phyloP scores from a whole-genome alignment of 2,329 filamentous ascomycete species.

The Hypoxylon rubiginosum region DNA sequence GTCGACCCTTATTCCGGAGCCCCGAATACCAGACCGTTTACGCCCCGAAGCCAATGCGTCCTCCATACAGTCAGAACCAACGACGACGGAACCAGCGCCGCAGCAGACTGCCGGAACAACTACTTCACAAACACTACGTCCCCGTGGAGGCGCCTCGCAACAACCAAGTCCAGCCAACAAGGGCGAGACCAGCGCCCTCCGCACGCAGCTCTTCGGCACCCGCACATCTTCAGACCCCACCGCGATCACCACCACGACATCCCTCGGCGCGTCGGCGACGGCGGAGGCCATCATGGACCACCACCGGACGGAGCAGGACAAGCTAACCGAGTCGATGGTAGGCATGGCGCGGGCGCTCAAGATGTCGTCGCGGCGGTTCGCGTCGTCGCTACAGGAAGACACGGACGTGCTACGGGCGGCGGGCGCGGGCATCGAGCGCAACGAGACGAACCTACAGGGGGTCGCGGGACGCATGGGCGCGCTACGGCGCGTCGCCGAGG shows the following conservation, averaged over 20 bases:
- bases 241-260: conserved; percentile 50
- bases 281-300: conserved; percentile 81
- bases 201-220: conserved; percentile 61
- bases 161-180: conserved; percentile 21
- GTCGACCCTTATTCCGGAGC: conserved; percentile 38
- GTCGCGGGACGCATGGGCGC: conserved; percentile 83
- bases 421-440: conserved; percentile 81
- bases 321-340: conserved; percentile 84
- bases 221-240: conserved; percentile 50
- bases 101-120: conserved; percentile 35
- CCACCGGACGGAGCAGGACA: conserved; percentile 85
- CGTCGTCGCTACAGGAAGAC: conserved; percentile 76
- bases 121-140: conserved; percentile 54
- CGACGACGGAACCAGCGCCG: conserved; percentile 19
- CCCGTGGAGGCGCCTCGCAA: conserved; percentile 41
- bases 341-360: conserved; percentile 84
- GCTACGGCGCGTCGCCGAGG: conserved; percentile 85
- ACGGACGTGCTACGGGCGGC: conserved; percentile 80
- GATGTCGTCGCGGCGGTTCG: conserved; percentile 78
- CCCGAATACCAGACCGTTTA: conserved; percentile 17
- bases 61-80: conserved; percentile 15
- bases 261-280: conserved; percentile 60
- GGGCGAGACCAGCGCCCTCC: conserved; percentile 50
- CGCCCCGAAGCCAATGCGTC: conserved; percentile 7
- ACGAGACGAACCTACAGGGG: conserved; percentile 79